These are phyloP conservation scores for Zymoseptoria crescenta DNA, from an alignment of 2,329 filamentous ascomycete species.

Conservation along the genomic window DNA sequence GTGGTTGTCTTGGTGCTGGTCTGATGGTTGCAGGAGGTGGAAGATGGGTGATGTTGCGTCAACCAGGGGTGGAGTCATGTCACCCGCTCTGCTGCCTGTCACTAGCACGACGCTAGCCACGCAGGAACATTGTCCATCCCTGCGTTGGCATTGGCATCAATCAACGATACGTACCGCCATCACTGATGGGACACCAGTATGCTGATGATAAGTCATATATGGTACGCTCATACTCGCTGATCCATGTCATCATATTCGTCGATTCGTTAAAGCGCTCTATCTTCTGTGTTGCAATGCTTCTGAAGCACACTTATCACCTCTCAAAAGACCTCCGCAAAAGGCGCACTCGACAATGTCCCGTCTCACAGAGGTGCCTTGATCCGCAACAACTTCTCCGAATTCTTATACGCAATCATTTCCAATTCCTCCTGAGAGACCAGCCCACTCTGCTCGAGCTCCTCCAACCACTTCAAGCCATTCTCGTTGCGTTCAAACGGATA, in stretches of 20 bases:
- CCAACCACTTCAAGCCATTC: slow-evolving; percentile 44
- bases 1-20: neutral
- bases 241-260: neutral
- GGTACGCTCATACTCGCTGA: neutral
- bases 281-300: neutral
- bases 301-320: neutral
- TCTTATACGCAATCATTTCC: slow-evolving; percentile 43
- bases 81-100: neutral
- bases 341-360: slow-evolving; percentile 1
- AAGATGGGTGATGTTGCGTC: neutral
- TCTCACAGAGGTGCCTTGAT: slow-evolving; percentile 22
- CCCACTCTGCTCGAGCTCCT: slow-evolving; percentile 44
- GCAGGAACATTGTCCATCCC: neutral
- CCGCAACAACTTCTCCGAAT: slow-evolving; percentile 43
- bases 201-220: neutral
- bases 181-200: neutral
- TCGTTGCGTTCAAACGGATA: slow-evolving; percentile 50
- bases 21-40: neutral
- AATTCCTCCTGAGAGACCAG: slow-evolving; percentile 44
- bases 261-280: neutral
- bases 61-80: neutral
- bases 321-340: neutral
- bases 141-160: neutral
- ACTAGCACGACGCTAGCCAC: neutral
- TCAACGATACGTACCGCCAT: neutral